Conservation (phyloP, 2,329 filamentous ascomycete species). For the Neofusicoccum umdonicola region DNA sequence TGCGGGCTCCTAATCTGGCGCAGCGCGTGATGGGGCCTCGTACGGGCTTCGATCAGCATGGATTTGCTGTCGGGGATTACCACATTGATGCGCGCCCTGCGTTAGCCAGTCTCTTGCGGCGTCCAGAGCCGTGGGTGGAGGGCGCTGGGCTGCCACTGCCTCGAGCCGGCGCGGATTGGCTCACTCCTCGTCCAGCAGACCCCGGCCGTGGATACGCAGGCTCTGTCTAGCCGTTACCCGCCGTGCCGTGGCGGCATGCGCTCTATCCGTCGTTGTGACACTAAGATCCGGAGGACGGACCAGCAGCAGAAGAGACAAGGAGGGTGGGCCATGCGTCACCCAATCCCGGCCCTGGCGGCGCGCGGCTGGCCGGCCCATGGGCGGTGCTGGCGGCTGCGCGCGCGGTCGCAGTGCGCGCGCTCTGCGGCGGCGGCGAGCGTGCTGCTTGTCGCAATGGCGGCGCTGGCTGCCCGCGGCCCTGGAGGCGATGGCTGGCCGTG, state of each 20-base stretch:
- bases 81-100: slow-evolving; percentile 11
- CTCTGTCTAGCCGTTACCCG: slow-evolving; percentile 1
- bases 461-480: background rate
- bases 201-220: slow-evolving; percentile 4
- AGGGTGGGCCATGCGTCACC: slow-evolving; percentile 7
- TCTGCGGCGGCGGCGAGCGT: background rate
- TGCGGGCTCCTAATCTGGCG: slow-evolving; percentile 3
- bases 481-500: background rate
- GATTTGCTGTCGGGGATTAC: slow-evolving; percentile 4
- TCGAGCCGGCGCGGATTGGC: background rate
- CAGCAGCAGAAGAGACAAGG: slow-evolving; percentile 4
- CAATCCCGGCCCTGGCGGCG: background rate
- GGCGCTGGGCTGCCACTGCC: background rate
- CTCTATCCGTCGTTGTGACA: slow-evolving; percentile 11
- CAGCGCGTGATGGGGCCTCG: slow-evolving; percentile 9
- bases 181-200: background rate
- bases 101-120: slow-evolving; percentile 1
- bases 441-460: background rate
- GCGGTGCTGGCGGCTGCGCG: background rate
- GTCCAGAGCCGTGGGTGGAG: slow-evolving; percentile 1
- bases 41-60: slow-evolving; percentile 1
- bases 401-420: too few relatives aligned
- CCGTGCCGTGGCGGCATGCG: slow-evolving; percentile 11
- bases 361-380: background rate
- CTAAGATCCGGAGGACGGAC: slow-evolving; percentile 9